Evolutionary conservation across 1,284 basidiomycete species (phyloP).

Genomic region (Clitocybe nebularis): DNA sequence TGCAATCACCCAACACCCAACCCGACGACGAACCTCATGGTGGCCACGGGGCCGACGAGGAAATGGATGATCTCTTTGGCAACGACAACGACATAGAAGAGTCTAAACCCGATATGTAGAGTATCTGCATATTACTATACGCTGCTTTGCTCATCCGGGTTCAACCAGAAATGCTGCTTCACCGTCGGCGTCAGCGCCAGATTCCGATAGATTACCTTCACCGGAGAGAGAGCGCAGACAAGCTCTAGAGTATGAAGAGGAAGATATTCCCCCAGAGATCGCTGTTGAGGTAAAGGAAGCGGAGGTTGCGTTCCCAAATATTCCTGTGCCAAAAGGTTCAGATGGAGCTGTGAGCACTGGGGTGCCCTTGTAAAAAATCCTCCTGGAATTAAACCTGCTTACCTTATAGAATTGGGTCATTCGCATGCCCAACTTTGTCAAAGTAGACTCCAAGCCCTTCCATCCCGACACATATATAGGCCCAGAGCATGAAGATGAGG

Average conservation of each 20-base stretch:
- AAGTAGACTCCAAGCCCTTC: conserved; percentile 79
- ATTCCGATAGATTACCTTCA: conserved; percentile 64
- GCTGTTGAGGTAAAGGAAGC: conserved; percentile 62
- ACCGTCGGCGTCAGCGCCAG: conserved; percentile 50
- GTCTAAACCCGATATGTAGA: conserved; percentile 29
- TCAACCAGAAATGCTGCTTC: conserved; percentile 30
- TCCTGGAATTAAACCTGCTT: conserved; percentile 4
- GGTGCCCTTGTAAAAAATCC: conserved; percentile 1
- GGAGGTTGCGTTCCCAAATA: conserved; percentile 71
- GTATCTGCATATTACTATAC: conserved; percentile 16
- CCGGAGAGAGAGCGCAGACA: conserved; percentile 65
- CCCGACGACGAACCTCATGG: conserved; percentile 28
- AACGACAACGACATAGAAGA: conserved; percentile 62
- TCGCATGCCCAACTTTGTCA: conserved; percentile 80
- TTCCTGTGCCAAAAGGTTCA: conserved; percentile 68
- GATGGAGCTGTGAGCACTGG: conserved; percentile 59
- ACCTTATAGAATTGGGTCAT: conserved; percentile 71
- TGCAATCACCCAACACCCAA: conserved; percentile 29
- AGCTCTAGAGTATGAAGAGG: conserved; percentile 79
- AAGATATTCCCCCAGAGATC: conserved; percentile 58
- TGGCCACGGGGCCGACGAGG: conserved; percentile 61
- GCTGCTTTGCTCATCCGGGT: too few relatives aligned
- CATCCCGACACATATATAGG: conserved; percentile 78
- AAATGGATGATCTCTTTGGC: conserved; percentile 76
- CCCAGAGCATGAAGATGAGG: conserved; percentile 75